These are phyloP conservation scores for Tylopilus plumbeoviolaceoides DNA, from an alignment of 768 basidiomycete genomes.

Conservation along the genomic window DNA sequence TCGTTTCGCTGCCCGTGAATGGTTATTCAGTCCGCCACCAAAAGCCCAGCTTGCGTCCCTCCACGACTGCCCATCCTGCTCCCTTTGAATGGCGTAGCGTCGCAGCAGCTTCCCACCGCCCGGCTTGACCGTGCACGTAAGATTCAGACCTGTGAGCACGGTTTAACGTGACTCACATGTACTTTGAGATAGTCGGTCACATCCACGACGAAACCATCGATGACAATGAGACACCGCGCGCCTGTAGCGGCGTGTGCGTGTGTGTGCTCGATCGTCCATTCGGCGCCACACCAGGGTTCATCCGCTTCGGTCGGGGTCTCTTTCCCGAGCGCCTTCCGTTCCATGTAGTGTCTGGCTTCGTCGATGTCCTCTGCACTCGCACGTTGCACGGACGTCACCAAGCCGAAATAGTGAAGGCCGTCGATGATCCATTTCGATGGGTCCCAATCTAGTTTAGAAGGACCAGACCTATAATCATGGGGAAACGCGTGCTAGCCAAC, in stretches of 20 bases:
- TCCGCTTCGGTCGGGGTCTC: not conserved
- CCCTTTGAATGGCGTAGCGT: not conserved
- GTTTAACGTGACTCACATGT: conserved; percentile 3
- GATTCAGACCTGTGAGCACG: not conserved
- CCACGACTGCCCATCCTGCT: not conserved
- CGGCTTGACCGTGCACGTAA: conserved; percentile 1
- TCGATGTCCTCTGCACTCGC: conserved; percentile 7
- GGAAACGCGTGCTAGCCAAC: conserved; percentile 9
- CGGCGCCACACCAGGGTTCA: conserved; percentile 1
- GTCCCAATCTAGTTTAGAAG: conserved; percentile 11
- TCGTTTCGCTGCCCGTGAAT: conserved; percentile 2
- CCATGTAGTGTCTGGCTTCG: conserved; percentile 5
- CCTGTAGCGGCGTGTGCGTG: not conserved
- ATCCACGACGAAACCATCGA: conserved; percentile 10
- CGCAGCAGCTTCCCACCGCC: conserved; percentile 3
- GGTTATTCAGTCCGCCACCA: conserved; percentile 6
- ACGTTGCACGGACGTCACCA: conserved; percentile 6
- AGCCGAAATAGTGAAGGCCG: conserved; percentile 2
- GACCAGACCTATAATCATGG: conserved; percentile 12
- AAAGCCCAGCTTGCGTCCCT: conserved; percentile 13
- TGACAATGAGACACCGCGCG: conserved; percentile 2
- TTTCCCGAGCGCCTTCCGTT: conserved; percentile 2
- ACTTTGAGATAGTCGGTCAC: conserved; percentile 5
- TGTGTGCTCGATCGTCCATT: conserved; percentile 5
- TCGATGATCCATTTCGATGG: conserved; percentile 14